Evolutionary conservation across 1,284 basidiomycete species (phyloP), one percentile per base, ranked within the genome.

Genomic region (Pulveroboletus sp.): DNA sequence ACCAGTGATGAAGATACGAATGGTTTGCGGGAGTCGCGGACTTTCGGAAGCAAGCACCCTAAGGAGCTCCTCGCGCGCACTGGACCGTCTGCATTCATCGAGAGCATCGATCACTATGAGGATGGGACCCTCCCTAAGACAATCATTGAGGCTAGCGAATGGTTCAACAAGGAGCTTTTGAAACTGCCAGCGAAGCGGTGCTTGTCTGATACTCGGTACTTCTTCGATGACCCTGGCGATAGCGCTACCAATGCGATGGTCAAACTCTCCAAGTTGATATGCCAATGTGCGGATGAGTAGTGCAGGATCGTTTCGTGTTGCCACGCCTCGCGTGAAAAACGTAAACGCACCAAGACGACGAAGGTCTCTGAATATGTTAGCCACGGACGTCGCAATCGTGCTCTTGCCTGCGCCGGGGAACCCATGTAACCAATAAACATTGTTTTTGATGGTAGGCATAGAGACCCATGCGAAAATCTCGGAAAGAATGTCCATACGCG

Each of bases 391-490:
- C 7, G 72, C 56, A 22, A 73, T 63, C 0, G 74, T 63, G 33
- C 68, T 73, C 59, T 73, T 73, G 11, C 74, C 72, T 15, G 68
- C 51, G 14, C 73, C 73, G 0, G 72, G 69, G 36, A 68, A 64
- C 5, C 69, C 74, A 25, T 71, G 60, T 20, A 73, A 42, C 73
- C 72, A 74, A 28, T 72, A 72, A 8, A 75, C 47, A 18, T 62
- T 72, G 0, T 47, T 35, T n/a, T 59, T 57, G 31, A 20, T 15
- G 8, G 51, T 49, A 18, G 69, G 69, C 28, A 49, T 59, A 28
- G 61, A 43, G n/a, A 53, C 56, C 69, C 72, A 71, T 12, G 63
- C 47, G 7, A 62, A 61, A 17, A 71, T 63, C 8, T 64, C 57
- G 22, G 48, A n/a, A n/a, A 74, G 62, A 42, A 71, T 61, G 12